A percentile compares a stretch with the other conserved stretches of the same genome.
phyloP scores from a whole-genome alignment of 768 basidiomycete species.

The Kwoniella europaea region DNA sequence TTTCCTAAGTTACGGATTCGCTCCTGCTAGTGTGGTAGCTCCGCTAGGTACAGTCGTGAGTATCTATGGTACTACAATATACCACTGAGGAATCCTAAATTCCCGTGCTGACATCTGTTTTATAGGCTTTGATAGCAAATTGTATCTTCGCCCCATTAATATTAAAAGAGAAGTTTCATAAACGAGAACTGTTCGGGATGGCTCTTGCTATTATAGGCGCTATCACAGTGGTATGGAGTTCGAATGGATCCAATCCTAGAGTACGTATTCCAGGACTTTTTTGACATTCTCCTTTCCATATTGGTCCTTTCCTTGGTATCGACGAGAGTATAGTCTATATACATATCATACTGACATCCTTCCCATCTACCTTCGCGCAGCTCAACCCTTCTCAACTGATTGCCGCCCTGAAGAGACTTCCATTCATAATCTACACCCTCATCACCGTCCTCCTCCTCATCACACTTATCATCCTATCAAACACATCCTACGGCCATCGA shows the following conservation, averaged over 20 bases:
- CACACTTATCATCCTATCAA: slow-evolving; percentile 69
- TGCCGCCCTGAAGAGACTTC: slow-evolving; percentile 16
- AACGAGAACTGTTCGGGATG: slow-evolving; percentile 63
- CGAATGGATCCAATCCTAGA: slow-evolving; percentile 69
- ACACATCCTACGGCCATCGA: slow-evolving; percentile 66
- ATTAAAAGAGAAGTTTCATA: slow-evolving; percentile 72
- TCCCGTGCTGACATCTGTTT: neutral
- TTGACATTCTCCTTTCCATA: no score
- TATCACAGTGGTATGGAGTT: slow-evolving; percentile 86
- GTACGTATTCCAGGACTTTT: slow-evolving; percentile 40
- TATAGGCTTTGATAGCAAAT: slow-evolving; percentile 91
- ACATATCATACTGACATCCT: neutral
- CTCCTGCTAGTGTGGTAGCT: slow-evolving; percentile 68
- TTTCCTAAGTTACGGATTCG: slow-evolving; percentile 66
- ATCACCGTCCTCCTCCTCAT: slow-evolving; percentile 67
- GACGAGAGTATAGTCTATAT: neutral
- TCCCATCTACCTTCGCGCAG: neutral
- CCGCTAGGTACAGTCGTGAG: slow-evolving; percentile 86
- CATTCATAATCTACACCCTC: slow-evolving; percentile 26
- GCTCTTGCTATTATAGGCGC: slow-evolving; percentile 83
- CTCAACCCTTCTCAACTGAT: slow-evolving; percentile 18
- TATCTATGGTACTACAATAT: neutral
- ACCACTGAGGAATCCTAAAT: neutral
- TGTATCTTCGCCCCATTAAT: slow-evolving; percentile 90
- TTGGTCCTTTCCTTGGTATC: neutral